Base-by-base conservation (phyloP, 139 green algal genomes). In the Desmodesmus armatus region DNA sequence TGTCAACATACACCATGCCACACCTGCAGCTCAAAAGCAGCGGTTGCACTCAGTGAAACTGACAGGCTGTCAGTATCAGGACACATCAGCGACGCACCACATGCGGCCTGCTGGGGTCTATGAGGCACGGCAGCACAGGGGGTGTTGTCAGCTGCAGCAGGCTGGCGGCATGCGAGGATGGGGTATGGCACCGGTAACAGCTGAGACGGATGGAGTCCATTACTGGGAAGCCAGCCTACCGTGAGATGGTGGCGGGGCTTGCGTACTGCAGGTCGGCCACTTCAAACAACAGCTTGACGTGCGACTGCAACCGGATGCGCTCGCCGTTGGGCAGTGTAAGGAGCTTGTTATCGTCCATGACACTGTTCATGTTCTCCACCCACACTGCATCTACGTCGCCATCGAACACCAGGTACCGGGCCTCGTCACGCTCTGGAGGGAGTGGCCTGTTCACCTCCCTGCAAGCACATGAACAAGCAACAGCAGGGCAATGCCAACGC, bases 1-100 rank as follows among this genome's bases (percentile, higher is more conserved):
- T 92, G 91, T 98, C 95, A 31, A 97, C 94, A 87, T 96, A 97
- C 37, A 98, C 95, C 95, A 98, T 98, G 65, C 95, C 95, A 82
- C 94, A 97, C 25, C 87, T 88, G 75, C 21, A 77, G 33, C 69
- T 58, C 1, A 33, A 11, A n/a, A n/a, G n/a, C n/a, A n/a, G n/a
- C n/a, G n/a, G n/a, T n/a, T n/a, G n/a, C n/a, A n/a, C n/a, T 17
- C 15, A 62, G 51, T 13, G 15, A 62, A n/a, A 17, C 51, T 27
- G 51, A 17, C 51, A 17, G 51, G 15, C 15, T 17, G 51, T 62
- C 51, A 62, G 51, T 62, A 17, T 62, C 51, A 17, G 51, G 15
- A 62, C 17, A 17, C 51, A 62, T 17, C 13, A 27, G 51, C 51
- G 17, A 27, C 51, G 51, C 15, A 13, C 51, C 51, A 62, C 17